Base-by-base conservation (phyloP, 768 basidiomycete genomes). In the Calocybe cyanea region DNA sequence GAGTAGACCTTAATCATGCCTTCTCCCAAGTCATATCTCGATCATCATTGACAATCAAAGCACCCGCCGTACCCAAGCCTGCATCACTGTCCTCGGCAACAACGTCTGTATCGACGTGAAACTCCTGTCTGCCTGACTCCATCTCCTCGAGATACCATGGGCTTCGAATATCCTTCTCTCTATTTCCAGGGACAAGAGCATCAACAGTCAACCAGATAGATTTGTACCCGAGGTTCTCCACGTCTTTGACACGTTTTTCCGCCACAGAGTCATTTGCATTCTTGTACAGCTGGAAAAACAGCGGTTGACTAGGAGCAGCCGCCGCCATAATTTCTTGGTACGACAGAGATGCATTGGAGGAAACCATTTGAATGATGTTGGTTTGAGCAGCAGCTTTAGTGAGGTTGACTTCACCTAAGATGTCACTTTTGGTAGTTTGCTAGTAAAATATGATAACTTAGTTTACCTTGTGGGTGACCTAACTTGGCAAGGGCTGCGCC, bases 201-300 rank as follows among this genome's bases (percentile, higher is more conserved):
- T 97, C 93, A 2, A 95, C 92, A 2, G 93, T 96, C 44, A 97
- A 71, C 62, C 91, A 91, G 48, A 97, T 87, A 0, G 88, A 92
- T 38, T 85, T 90, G 64, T 87, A 94, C 0, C 91, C 90, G 3
- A 88, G 64, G 23, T 63, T 59, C 47, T 86, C 85, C 17, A 91
- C 77, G 40, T 87, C 81, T 37, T 75, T 72, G 13, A 96, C 75
- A 21, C 88, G 78, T 50, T 75, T 71, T 57, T 80, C 82, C 1
- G 91, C 90, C 28, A 74, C 70, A 11, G 64, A 57, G 46, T 89
- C 77, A 57, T 88, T 72, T 35, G 70, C 69, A 65, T 92, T 80
- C 57, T 95, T 88, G 68, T 97, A 95, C 11, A 96, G 69, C 59
- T 91, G 88, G 66, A 90, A 91, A 63, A 89, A 88, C 28, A 90